phyloP scores from a whole-genome alignment of 2,329 filamentous ascomycete genomes.

The Fonsecaea nubica region DNA sequence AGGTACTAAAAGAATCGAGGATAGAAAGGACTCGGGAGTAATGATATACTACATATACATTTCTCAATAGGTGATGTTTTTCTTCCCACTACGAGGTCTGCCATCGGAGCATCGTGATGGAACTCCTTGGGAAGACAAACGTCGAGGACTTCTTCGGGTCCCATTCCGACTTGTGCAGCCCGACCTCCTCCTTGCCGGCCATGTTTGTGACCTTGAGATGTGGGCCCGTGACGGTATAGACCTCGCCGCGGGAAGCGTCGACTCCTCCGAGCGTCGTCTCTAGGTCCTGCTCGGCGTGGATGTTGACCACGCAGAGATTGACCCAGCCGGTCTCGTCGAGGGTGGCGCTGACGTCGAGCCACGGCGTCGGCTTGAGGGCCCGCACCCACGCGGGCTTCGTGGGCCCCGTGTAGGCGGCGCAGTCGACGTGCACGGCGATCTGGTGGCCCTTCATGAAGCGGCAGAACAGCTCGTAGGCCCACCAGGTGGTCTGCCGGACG shows the following conservation, averaged over 20 bases:
- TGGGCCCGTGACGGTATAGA: constrained; percentile 68
- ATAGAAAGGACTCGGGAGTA: too few relatives aligned
- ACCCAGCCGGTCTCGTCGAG: constrained; percentile 63
- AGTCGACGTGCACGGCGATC: constrained; percentile 69
- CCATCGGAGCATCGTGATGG: constrained; percentile 70
- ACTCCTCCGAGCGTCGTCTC: constrained; percentile 50
- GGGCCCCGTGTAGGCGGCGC: constrained; percentile 67
- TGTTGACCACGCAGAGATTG: constrained; percentile 75
- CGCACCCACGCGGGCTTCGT: constrained; percentile 50
- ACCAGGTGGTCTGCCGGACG: constrained; percentile 76
- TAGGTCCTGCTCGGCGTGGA: constrained; percentile 66
- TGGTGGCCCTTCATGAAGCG: constrained; percentile 76
- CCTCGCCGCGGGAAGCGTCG: constrained; percentile 55
- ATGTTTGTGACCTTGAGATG: constrained; percentile 67
- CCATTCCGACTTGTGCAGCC: constrained; percentile 67
- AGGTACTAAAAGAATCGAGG: too few relatives aligned
- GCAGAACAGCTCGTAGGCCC: constrained; percentile 72
- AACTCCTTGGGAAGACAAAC: constrained; percentile 73
- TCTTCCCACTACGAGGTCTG: constrained; percentile 44
- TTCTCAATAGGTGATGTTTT: neutral
- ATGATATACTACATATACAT: too few relatives aligned
- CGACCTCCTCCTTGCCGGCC: constrained; percentile 67
- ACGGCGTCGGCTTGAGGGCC: constrained; percentile 69
- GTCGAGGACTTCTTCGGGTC: constrained; percentile 55
- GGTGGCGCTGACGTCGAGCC: constrained; percentile 53